These are phyloP conservation scores for Volvariella volvacea DNA, from an alignment of 1,284 basidiomycete species.

Conservation along the genomic window DNA sequence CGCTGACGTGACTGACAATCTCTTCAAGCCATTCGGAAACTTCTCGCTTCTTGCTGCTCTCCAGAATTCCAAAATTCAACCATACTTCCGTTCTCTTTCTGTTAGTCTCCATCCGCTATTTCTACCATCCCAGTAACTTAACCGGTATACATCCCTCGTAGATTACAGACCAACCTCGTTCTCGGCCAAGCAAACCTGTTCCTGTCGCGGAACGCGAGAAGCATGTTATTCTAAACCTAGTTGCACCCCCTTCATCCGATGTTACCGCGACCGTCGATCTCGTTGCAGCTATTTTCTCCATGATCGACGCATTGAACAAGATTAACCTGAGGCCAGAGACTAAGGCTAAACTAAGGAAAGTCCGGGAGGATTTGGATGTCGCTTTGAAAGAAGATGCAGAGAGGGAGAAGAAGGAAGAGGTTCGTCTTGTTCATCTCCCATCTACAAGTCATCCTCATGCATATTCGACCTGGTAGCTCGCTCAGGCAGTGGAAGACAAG, in stretches of 20 bases:
- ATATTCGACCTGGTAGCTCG: slow-evolving; percentile 12
- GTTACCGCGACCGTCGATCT: slow-evolving; percentile 49
- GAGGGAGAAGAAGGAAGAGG: slow-evolving; percentile 69
- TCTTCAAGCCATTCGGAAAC: slow-evolving; percentile 60
- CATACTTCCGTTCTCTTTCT: slow-evolving; percentile 74
- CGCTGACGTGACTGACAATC: slow-evolving; percentile 72
- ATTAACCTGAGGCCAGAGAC: slow-evolving; percentile 75
- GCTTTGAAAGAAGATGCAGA: slow-evolving; percentile 61
- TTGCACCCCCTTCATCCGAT: slow-evolving; percentile 39
- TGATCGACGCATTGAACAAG: slow-evolving; percentile 64
- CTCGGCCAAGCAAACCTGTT: slow-evolving; percentile 53
- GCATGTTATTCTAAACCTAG: slow-evolving; percentile 65
- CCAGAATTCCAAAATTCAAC: slow-evolving; percentile 56
- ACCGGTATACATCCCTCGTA: slow-evolving; percentile 16
- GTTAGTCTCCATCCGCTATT: slow-evolving; percentile 25
- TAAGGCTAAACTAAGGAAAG: slow-evolving; percentile 63
- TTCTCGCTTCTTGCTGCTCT: slow-evolving; percentile 54
- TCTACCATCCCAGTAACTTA: slow-evolving; percentile 5
- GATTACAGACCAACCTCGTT: slow-evolving; percentile 80
- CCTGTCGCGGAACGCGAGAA: slow-evolving; percentile 48
- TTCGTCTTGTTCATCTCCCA: slow-evolving; percentile 16
- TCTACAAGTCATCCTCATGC: neutral
- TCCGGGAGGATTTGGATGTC: slow-evolving; percentile 64
- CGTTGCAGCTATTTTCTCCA: slow-evolving; percentile 61
- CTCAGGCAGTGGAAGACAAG: slow-evolving; percentile 56